Evolutionary conservation across 2,329 filamentous ascomycete genomes (phyloP), one percentile per base, ranked within the genome.

Genomic region (Talaromyces sp.): DNA sequence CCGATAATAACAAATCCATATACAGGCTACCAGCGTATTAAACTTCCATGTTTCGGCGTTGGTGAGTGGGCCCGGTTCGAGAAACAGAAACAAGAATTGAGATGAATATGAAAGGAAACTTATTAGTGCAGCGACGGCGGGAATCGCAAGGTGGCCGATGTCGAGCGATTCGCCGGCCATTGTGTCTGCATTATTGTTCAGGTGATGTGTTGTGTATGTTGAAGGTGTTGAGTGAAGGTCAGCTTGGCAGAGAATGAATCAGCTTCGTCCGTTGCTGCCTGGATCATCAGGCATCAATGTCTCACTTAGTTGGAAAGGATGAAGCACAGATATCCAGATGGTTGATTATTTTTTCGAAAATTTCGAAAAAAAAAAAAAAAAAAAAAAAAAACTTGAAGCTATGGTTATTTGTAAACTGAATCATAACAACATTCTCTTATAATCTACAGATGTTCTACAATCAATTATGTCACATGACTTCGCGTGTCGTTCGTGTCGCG

Each of bases 81-180:
- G 77, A 58, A 76, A 75, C 40, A 77, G 70, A 69, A 89, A 86
- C 13, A 89, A 79, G 70, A 80, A 82, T 74, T 89, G 87, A 5
- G 87, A 87, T 2, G 84, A 80, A 72, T 86, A 87, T 1, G 85
- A 82, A 7, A 89, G 80, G 65, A 88, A 87, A 22, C 77, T 75
- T 61, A 89, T 86, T n/a, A 89, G 75, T 0, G 75, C 65, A 31
- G 81, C 82, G 4, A 87, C 85, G 3, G 75, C 80, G 0, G 85
- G 86, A 2, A 87, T 78, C 5, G 85, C 85, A 22, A 88, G 76
- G 15, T 19, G 15, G 17, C 54, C 64, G 25, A 66, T 31, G 19
- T 66, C 47, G 53, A 66, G 49, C 45, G 64, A 66, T 49, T 66
- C 64, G 53, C 64, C 64, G n/a, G 64, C 64, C 64, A 66, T 66